A percentile compares a stretch with the other conserved stretches of the same genome.
Evolutionary conservation across 495 filamentous ascomycete genomes (phyloP).

Genomic region (Aspergillus biplanus): DNA sequence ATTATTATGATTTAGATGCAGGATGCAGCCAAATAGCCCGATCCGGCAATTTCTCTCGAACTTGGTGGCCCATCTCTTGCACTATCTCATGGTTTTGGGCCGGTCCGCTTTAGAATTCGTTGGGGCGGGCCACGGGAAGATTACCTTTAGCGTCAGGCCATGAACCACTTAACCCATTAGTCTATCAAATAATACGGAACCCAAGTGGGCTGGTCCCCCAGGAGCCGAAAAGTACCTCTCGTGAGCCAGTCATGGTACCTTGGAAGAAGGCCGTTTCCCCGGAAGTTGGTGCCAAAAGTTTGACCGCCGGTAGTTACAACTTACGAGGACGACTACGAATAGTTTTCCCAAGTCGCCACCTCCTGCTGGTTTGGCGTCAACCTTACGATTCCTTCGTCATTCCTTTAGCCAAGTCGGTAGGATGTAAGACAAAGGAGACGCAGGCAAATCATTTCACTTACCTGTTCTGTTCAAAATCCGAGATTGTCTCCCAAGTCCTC

Average conservation of each 20-base stretch:
- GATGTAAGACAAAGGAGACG: conserved; percentile 15
- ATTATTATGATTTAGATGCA: conserved; percentile 16
- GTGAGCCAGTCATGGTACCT: background rate
- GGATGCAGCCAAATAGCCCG: conserved; percentile 20
- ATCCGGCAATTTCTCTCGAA: conserved; percentile 20
- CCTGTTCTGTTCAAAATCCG: conserved; percentile 12
- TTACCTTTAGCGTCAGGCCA: conserved; percentile 24
- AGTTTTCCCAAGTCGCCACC: conserved; percentile 12
- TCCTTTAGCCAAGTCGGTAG: conserved; percentile 17
- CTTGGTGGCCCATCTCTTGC: conserved; percentile 9
- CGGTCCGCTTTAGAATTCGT: conserved; percentile 20
- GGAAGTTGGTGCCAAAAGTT: conserved; percentile 14
- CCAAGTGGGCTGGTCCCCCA: conserved; percentile 15
- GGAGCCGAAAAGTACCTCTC: conserved; percentile 17
- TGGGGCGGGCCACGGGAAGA: conserved; percentile 25
- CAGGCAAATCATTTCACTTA: conserved; percentile 13
- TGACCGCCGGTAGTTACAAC: conserved; percentile 18
- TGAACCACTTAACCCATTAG: conserved; percentile 7
- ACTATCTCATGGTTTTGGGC: conserved; percentile 15
- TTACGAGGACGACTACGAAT: conserved; percentile 15
- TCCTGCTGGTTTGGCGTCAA: conserved; percentile 17
- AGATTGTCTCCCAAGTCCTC: conserved; percentile 11
- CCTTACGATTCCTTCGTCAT: conserved; percentile 22
- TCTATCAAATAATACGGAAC: conserved; percentile 11
- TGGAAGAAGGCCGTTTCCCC: conserved; percentile 16